phyloP scores from a whole-genome alignment of 1,139 yeast genomes.

The Sugiyamaella sp. region DNA sequence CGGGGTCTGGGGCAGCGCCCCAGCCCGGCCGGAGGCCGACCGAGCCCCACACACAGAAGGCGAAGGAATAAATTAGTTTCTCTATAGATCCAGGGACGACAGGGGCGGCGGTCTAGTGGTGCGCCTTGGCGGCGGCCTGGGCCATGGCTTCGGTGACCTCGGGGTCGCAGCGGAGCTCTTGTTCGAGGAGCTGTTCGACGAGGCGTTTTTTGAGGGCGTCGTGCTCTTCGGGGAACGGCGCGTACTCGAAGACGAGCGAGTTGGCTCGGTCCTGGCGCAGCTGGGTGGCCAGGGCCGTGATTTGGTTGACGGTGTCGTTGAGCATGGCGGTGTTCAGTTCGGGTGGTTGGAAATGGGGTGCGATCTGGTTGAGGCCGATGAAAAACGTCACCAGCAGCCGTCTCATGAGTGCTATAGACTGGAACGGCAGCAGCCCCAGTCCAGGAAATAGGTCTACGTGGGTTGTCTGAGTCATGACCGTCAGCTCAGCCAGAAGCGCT shows the following conservation, averaged over 20 bases:
- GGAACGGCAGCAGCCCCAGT: conserved; percentile 30
- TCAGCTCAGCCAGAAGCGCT: conserved; percentile 31
- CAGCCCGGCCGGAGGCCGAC: neutral
- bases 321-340: conserved; percentile 1
- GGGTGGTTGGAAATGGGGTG: conserved; percentile 24
- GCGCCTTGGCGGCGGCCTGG: conserved; percentile 4
- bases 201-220: conserved; percentile 19
- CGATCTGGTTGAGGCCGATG: conserved; percentile 26
- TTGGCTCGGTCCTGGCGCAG: conserved; percentile 21
- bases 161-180: conserved; percentile 28
- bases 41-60: neutral
- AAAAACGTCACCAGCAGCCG: conserved; percentile 23
- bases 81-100: no score
- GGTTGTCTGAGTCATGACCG: conserved; percentile 32
- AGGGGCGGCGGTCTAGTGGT: no score
- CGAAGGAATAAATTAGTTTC: neutral
- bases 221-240: conserved; percentile 23
- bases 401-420: conserved; percentile 28
- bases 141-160: conserved; percentile 28
- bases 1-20: conserved; percentile 5
- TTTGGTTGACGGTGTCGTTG: conserved; percentile 17
- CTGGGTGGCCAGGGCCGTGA: conserved; percentile 18
- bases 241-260: conserved; percentile 23
- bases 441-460: conserved; percentile 20
- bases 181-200: conserved; percentile 23